These are phyloP conservation scores for Penicillium maclennaniae DNA, from an alignment of 495 filamentous ascomycete species.

Conservation along the genomic window DNA sequence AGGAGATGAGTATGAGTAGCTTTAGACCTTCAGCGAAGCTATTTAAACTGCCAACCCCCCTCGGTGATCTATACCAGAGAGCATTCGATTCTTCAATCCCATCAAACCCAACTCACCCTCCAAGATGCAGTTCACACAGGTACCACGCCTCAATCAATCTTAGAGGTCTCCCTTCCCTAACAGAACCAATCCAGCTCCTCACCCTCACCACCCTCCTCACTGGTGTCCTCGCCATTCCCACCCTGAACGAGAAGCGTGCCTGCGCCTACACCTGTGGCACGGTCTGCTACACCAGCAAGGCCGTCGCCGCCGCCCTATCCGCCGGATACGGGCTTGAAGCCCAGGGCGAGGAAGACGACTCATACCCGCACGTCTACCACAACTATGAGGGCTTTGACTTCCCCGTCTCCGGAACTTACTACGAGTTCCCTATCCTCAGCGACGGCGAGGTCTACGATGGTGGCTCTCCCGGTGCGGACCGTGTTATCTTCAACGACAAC, in stretches of 20 bases:
- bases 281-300: constrained; percentile 44
- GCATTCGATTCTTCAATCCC: not conserved
- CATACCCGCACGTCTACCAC: constrained; percentile 70
- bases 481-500: constrained; percentile 60
- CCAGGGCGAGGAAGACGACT: constrained; percentile 43
- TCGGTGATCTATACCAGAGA: not conserved
- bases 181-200: constrained; percentile 16
- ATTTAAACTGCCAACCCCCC: constrained; percentile 5
- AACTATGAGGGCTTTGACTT: constrained; percentile 73
- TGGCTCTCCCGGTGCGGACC: constrained; percentile 64
- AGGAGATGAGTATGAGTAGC: not conserved
- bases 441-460: constrained; percentile 53
- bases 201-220: constrained; percentile 26
- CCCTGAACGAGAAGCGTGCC: constrained; percentile 46
- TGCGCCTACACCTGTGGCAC: constrained; percentile 50
- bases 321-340: constrained; percentile 48
- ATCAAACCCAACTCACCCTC: not conserved
- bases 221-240: constrained; percentile 41
- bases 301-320: constrained; percentile 46
- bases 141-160: not conserved
- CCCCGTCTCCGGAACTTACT: constrained; percentile 57
- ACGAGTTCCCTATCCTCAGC: constrained; percentile 67
- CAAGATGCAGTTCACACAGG: constrained; percentile 33
- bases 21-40: not conserved
- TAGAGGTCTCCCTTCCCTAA: not conserved